Evolutionary conservation across 208 protist genomes (phyloP), one percentile per base, ranked within the genome.

Genomic region (Acanthamoeba lenticulata): DNA sequence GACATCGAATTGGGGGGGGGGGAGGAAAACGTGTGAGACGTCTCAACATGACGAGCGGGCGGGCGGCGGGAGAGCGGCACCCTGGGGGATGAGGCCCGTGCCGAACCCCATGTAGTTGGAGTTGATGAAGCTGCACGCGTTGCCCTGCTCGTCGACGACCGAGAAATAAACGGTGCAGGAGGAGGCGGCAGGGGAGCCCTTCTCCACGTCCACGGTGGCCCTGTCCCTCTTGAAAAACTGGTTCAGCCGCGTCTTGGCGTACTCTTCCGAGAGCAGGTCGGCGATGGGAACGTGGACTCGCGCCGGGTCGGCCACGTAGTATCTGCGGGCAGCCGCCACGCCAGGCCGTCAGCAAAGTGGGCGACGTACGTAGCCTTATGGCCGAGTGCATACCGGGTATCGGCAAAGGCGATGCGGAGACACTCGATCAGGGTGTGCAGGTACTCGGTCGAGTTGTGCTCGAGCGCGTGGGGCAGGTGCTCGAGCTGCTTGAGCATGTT

Each of bases 31-130:
- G n/a, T n/a, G n/a, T n/a, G n/a, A n/a, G n/a, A n/a, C n/a, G n/a
- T n/a, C n/a, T n/a, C n/a, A n/a, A n/a, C n/a, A n/a, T n/a, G n/a
- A n/a, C n/a, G n/a, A n/a, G n/a, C n/a, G n/a, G n/a, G 15, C 24
- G 79, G 9, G 57, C 15, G n/a, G 60, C 17, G 6, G 21, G 27
- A 27, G 9, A 32, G 47, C 32, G 19, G 69, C 49, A 52, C 89
- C 95, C 21, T 92, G 91, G 4, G 97, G 97, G 5, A 97, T 96
- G 65, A 97, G 89, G 13, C 95, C 86, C n/a, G 95, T 95, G 34
- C 97, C 97, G 91, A 98, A 98, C 19, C 94, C 94, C 60, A 88
- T 69, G 93, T 97, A 98, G 47, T 97, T 98, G 36, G 94, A 96
- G 65, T 98, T 96, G 57, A 98, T 97, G 38, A 98, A 96, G 57